These are phyloP conservation scores for Solanum tacnaense DNA, from an alignment of 257 asterid genomes.

Conservation along the genomic window DNA sequence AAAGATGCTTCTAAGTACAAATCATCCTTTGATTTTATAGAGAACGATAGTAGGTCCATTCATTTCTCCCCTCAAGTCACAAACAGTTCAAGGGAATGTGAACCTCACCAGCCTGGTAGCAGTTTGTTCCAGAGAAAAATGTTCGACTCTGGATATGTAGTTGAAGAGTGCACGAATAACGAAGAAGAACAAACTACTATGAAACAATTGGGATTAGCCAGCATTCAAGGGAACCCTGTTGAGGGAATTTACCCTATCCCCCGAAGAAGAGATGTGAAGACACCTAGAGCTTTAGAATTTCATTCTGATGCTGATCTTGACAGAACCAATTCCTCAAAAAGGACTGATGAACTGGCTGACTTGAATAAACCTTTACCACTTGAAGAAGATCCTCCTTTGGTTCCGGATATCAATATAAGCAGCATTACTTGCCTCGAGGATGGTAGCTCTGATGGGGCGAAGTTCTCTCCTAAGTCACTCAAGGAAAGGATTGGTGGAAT, in stretches of 20 bases:
- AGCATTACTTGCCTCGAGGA: background rate
- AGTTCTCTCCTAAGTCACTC: slow-evolving; percentile 12
- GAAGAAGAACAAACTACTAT: background rate
- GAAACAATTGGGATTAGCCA: slow-evolving; percentile 1
- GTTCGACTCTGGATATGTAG: slow-evolving; percentile 14
- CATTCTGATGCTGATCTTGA: slow-evolving; percentile 12
- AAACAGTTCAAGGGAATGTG: background rate
- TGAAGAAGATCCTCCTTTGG: slow-evolving; percentile 4
- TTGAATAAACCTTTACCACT: slow-evolving; percentile 13
- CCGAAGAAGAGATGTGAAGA: slow-evolving; percentile 10
- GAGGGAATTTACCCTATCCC: background rate
- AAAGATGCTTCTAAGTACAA: slow-evolving; percentile 1
- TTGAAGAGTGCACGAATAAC: background rate
- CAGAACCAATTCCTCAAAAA: slow-evolving; percentile 1
- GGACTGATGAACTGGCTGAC: slow-evolving; percentile 18
- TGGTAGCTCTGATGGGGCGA: slow-evolving; percentile 13
- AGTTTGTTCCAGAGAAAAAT: slow-evolving; percentile 5
- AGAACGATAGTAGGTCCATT: background rate
- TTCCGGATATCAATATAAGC: slow-evolving; percentile 1
- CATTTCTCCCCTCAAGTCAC: slow-evolving; percentile 3
- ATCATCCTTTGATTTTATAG: slow-evolving; percentile 4
- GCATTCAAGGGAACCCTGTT: background rate
- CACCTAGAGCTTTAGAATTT: background rate
- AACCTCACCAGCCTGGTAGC: background rate
- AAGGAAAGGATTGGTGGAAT: slow-evolving; percentile 9